These are phyloP conservation scores for Fusarium brachygibbosum DNA, from an alignment of 2,329 filamentous ascomycete genomes.

Conservation along the genomic window DNA sequence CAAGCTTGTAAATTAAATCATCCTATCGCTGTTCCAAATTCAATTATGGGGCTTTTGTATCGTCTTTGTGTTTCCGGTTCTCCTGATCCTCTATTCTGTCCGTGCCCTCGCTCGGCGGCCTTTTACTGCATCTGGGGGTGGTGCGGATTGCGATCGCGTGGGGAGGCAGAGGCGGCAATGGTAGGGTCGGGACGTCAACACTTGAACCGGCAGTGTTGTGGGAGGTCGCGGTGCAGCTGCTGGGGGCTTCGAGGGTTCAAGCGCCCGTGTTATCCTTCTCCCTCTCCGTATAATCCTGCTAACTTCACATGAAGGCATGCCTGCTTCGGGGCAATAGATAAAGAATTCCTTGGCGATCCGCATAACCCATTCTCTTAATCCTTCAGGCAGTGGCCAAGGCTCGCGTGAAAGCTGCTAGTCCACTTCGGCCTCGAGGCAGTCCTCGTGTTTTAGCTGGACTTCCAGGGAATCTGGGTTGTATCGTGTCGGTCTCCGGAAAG, in stretches of 20 bases:
- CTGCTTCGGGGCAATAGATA: too few relatives aligned
- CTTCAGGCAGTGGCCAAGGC: neutral
- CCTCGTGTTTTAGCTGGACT: too few relatives aligned
- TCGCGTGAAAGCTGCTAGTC: neutral
- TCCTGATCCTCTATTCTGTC: too few relatives aligned
- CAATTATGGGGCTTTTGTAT: neutral
- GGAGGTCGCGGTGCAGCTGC: too few relatives aligned
- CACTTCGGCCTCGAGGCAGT: neutral
- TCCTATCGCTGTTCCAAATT: neutral
- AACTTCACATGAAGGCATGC: too few relatives aligned
- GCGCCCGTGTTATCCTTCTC: too few relatives aligned
- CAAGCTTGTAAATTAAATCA: neutral
- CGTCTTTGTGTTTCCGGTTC: too few relatives aligned
- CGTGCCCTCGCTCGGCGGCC: too few relatives aligned
- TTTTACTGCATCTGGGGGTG: neutral
- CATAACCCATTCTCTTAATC: too few relatives aligned
- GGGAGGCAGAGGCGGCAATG: neutral
- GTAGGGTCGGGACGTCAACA: neutral
- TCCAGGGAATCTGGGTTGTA: neutral
- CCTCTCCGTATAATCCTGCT: too few relatives aligned
- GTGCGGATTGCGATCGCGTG: neutral
- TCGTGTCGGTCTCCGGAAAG: neutral
- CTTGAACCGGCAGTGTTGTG: neutral
- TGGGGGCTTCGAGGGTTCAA: too few relatives aligned
- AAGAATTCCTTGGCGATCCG: too few relatives aligned